A percentile compares a stretch with the other conserved stretches of the same genome.
Evolutionary conservation across 257 asterid species (phyloP).

Genomic region (Solanum arcanum): DNA sequence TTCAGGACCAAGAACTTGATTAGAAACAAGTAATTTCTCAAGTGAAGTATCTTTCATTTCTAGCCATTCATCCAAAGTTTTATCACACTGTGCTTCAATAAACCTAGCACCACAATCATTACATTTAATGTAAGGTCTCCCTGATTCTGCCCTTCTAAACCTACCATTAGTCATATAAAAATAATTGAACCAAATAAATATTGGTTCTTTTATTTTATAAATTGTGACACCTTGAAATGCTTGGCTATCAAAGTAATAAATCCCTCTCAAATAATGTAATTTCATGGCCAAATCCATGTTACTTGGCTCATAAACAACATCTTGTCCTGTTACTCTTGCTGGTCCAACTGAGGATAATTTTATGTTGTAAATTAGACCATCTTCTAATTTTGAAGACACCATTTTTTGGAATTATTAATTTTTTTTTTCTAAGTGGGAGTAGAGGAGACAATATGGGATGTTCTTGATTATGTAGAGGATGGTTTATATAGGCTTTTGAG

Average conservation of each 20-base stretch:
- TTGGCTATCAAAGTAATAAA: conserved; percentile 42
- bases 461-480: neutral
- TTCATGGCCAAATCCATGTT: conserved; percentile 74
- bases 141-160: conserved; percentile 44
- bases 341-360: conserved; percentile 80
- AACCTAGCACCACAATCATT: conserved; percentile 79
- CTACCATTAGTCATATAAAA: conserved; percentile 41
- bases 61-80: conserved; percentile 57
- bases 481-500: neutral
- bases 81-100: conserved; percentile 50
- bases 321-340: conserved; percentile 35
- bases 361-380: conserved; percentile 33
- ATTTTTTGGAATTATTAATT: no score
- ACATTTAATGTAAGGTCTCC: conserved; percentile 72
- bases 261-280: conserved; percentile 57
- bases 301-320: conserved; percentile 36
- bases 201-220: conserved; percentile 49
- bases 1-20: conserved; percentile 63
- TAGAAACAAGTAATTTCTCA: conserved; percentile 29
- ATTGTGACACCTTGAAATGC: conserved; percentile 45
- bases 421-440: neutral
- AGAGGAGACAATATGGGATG: neutral
- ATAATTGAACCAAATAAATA: conserved; percentile 39
- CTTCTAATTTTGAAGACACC: conserved; percentile 28
- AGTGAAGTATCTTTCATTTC: conserved; percentile 12